Evolutionary conservation across 2,329 filamentous ascomycete species (phyloP).

Genomic region (Aureobasidium subglaciale): DNA sequence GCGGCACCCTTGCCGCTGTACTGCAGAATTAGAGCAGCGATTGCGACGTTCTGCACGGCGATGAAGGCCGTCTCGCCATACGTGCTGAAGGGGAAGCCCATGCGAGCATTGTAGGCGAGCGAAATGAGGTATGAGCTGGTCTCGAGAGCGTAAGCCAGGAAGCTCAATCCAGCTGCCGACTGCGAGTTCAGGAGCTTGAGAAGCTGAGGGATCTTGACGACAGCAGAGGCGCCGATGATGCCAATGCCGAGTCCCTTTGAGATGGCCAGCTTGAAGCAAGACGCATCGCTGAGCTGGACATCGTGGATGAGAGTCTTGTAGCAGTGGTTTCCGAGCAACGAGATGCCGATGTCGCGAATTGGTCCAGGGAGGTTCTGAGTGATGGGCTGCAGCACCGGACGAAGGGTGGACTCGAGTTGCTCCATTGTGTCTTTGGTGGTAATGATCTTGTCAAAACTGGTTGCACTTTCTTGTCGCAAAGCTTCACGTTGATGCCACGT

Average conservation of each 20-base stretch:
- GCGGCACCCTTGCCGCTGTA: conserved; percentile 63
- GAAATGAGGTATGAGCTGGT: conserved; percentile 81
- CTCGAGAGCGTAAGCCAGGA: conserved; percentile 89
- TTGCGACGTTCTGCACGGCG: conserved; percentile 83
- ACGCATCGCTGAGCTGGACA: conserved; percentile 67
- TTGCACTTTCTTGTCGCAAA: not conserved
- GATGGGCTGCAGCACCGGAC: conserved; percentile 36
- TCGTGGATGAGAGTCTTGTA: conserved; percentile 82
- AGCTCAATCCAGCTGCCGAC: conserved; percentile 77
- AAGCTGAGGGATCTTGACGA: conserved; percentile 97
- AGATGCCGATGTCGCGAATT: conserved; percentile 65
- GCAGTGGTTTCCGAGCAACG: conserved; percentile 72
- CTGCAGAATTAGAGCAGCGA: conserved; percentile 77
- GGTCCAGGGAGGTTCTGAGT: conserved; percentile 55
- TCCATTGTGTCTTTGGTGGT: conserved; percentile 32
- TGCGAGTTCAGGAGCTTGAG: conserved; percentile 78
- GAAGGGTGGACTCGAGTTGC: conserved; percentile 36
- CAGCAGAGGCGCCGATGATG: conserved; percentile 81
- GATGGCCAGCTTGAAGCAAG: conserved; percentile 81
- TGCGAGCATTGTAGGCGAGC: conserved; percentile 85
- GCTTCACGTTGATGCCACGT: conserved; percentile 1
- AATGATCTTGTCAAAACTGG: not conserved
- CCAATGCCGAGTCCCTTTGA: conserved; percentile 89
- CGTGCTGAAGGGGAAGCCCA: conserved; percentile 90
- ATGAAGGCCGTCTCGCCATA: conserved; percentile 94